Conservation (phyloP, 805 yeast genomes). For the Yarrowia alimentaria region DNA sequence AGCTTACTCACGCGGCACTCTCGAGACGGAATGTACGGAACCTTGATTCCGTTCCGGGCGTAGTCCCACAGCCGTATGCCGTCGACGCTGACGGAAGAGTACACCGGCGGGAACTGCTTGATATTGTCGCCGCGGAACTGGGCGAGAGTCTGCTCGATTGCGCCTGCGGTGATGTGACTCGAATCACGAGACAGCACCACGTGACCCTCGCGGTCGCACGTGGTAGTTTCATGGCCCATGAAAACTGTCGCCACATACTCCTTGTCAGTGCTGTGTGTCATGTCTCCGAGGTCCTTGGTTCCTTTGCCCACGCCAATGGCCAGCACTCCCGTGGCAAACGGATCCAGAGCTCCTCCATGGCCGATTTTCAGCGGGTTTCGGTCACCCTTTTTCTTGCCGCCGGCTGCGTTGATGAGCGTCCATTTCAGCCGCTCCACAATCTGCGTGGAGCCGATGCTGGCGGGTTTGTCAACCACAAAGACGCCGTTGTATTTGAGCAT, state of each 20-base stretch:
- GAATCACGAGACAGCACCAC: conserved; percentile 54
- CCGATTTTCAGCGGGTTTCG: conserved; percentile 83
- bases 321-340: conserved; percentile 87
- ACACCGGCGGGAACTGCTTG: conserved; percentile 91
- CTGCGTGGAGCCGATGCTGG: conserved; percentile 77
- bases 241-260: conserved; percentile 81
- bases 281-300: conserved; percentile 73
- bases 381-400: conserved; percentile 52
- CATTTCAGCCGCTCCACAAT: conserved; percentile 66
- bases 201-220: conserved; percentile 92
- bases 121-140: conserved; percentile 81
- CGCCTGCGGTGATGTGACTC: conserved; percentile 55
- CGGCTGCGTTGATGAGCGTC: conserved; percentile 56
- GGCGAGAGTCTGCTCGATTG: conserved; percentile 49
- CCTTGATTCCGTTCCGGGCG: conserved; percentile 89
- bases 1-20: conserved; percentile 60
- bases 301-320: conserved; percentile 93
- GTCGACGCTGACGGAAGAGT: conserved; percentile 88
- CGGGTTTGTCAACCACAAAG: conserved; percentile 87
- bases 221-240: conserved; percentile 86
- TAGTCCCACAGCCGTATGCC: conserved; percentile 94
- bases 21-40: conserved; percentile 76
- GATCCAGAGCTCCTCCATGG: conserved; percentile 97
- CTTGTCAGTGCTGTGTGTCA: conserved; percentile 71
- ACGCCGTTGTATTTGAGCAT: conserved; percentile 58